Evolutionary conservation across 352 stramenopile species (phyloP).

Genomic region (Globisporangium lucens): DNA sequence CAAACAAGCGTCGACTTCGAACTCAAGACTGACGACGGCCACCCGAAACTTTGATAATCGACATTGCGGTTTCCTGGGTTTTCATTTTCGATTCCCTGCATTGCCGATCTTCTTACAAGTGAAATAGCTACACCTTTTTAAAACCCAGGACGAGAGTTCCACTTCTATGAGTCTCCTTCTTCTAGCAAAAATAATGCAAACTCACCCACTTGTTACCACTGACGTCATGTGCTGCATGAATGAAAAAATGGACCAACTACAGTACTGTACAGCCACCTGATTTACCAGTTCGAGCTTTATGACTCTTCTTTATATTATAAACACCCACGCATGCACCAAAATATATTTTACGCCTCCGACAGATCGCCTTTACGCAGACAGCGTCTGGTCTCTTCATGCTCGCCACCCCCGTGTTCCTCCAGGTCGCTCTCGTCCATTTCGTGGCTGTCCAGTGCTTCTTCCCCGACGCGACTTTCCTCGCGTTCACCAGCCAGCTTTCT

Average conservation of each 20-base stretch:
- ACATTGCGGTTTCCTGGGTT: not conserved
- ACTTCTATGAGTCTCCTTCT: not conserved
- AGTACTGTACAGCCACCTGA: not conserved
- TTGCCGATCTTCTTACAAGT: not conserved
- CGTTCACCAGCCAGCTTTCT: conserved; percentile 11
- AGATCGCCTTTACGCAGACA: conserved; percentile 12
- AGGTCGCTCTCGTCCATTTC: conserved; percentile 1
- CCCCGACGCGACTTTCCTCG: conserved; percentile 1
- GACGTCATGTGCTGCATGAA: not conserved
- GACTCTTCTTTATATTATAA: not conserved
- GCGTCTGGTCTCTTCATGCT: conserved; percentile 7
- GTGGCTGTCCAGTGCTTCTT: conserved; percentile 9
- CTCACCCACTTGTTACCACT: not conserved
- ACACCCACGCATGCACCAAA: not conserved
- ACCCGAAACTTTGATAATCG: conserved; percentile 2
- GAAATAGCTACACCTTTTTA: not conserved
- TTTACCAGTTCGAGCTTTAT: not conserved
- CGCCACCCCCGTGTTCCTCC: not conserved
- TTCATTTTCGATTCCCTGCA: not conserved
- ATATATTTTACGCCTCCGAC: conserved; percentile 1
- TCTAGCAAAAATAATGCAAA: not conserved
- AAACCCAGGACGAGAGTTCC: not conserved
- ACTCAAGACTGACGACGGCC: not conserved
- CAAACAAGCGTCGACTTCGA: not conserved
- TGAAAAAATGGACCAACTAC: too few relatives aligned